Evolutionary conservation across 768 basidiomycete species (phyloP), one percentile per base, ranked within the genome.

Genomic region (Hortiboletus campestris): DNA sequence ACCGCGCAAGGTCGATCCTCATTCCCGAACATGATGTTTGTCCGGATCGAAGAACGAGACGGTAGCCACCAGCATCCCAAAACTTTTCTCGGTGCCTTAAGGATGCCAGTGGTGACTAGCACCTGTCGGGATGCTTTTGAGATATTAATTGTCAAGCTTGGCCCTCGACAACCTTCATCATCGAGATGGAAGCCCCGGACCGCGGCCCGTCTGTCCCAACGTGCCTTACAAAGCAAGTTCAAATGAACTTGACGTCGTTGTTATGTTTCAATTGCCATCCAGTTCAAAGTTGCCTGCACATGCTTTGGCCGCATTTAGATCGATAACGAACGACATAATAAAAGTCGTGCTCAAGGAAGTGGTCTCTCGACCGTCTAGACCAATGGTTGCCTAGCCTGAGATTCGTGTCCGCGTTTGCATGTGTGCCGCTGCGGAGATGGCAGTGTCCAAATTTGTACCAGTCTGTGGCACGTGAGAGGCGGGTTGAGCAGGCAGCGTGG

Each of bases 391-490:
- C 11, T 5, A 25, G 25, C 25, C n/a, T n/a, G n/a, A 11, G 40
- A 32, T 17, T 41, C 14, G 20, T 29, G 48, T 31, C 19, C 39
- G 20, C 12, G 39, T 35, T 25, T 32, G 46, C 36, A 38, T 9
- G 13, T 11, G 16, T 36, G 12, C 32, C 4, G 8, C 36, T 17
- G 36, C 17, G 36, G 16, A 41, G 10, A 19, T 4, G 40, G 20
- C 40, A 13, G 13, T 25, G 22, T 52, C 64, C 25, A 61, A 60
- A 64, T 67, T 54, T 46, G 53, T 64, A 46, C 13, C 1, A 13
- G 22, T 8, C 8, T 6, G 44, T 17, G 59, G 50, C 65, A 66
- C 65, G 65, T 66, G 65, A 63, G 63, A 2, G 25, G 8, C 35
- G 13, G 32, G 31, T 29, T 25, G 36, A 46, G 44, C 36, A 16